A percentile compares a stretch with the other conserved stretches of the same genome.
phyloP scores from a whole-genome alignment of 106 monocot species.

The Dendrobium nobile region DNA sequence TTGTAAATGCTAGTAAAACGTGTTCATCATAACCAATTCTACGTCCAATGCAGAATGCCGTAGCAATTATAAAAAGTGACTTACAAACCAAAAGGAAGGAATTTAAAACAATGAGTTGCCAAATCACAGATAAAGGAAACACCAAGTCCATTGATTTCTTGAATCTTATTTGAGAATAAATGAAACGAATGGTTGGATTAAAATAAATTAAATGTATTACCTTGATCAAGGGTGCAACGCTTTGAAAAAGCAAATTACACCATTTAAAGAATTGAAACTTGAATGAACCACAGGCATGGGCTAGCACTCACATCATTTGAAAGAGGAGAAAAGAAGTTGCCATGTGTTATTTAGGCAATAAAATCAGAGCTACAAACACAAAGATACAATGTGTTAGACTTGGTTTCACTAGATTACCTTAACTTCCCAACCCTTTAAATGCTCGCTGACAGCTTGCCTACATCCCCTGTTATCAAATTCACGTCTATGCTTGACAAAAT shows the following conservation, averaged over 20 bases:
- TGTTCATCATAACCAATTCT: background rate
- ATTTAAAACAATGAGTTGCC: background rate
- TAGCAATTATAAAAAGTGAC: background rate
- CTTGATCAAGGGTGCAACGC: background rate
- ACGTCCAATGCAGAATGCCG: background rate
- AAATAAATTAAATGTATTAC: background rate
- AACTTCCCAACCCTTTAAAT: constrained; percentile 37
- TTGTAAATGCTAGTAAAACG: background rate
- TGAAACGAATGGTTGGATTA: background rate
- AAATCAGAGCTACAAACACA: constrained; percentile 13
- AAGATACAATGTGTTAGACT: constrained; percentile 18
- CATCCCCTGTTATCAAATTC: constrained; percentile 14
- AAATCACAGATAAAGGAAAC: background rate
- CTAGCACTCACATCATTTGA: background rate
- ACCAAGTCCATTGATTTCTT: background rate
- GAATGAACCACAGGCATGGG: background rate
- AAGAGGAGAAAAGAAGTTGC: background rate
- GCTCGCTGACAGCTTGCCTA: constrained; percentile 21
- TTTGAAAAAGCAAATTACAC: background rate
- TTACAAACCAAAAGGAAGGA: background rate
- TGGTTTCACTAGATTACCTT: constrained; percentile 46
- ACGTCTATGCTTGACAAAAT: constrained; percentile 17
- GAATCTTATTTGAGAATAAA: background rate
- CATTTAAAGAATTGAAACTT: background rate
- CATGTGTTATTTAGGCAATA: background rate